phyloP scores from a whole-genome alignment of 192 early-diverging fungal genomes.

The Coemansia sp. region DNA sequence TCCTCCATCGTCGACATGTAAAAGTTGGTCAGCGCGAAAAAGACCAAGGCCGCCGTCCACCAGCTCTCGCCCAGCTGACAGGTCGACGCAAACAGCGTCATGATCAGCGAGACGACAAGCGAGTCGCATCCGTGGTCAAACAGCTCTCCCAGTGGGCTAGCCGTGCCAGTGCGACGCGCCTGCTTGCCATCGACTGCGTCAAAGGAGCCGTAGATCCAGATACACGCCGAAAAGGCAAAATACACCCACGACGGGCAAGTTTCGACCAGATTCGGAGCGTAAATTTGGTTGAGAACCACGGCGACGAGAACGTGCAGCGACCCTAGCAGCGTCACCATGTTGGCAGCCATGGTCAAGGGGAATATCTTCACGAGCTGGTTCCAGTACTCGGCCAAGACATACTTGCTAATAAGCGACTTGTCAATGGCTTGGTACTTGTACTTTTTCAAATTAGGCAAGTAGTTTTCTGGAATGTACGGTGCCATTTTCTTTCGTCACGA shows the following conservation, averaged over 20 bases:
- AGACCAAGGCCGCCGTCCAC: conserved; percentile 63
- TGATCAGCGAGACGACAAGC: conserved; percentile 65
- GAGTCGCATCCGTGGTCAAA: conserved; percentile 94
- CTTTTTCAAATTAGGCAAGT: conserved; percentile 70
- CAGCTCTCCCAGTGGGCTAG: conserved; percentile 90
- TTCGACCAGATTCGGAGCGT: conserved; percentile 68
- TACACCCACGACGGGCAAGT: conserved; percentile 84
- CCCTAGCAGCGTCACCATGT: conserved; percentile 89
- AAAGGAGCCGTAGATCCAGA: conserved; percentile 88
- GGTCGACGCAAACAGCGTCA: conserved; percentile 63
- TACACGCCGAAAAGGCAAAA: conserved; percentile 71
- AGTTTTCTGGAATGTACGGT: conserved; percentile 62
- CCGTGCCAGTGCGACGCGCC: conserved; percentile 85
- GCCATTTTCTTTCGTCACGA: conserved; percentile 24
- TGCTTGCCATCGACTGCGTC: conserved; percentile 98
- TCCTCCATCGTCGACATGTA: conserved; percentile 95
- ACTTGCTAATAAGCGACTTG: conserved; percentile 75
- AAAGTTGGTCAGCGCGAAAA: conserved; percentile 79
- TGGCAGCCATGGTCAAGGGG: conserved; percentile 86
- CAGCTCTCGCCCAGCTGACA: conserved; percentile 73
- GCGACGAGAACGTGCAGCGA: conserved; percentile 80
- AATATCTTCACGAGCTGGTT: conserved; percentile 82
- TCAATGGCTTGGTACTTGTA: conserved; percentile 91
- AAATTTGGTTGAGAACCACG: conserved; percentile 71
- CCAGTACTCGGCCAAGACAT: conserved; percentile 87